Conservation (phyloP, 2,329 filamentous ascomycete genomes). For the Hypoxylon sp. region DNA sequence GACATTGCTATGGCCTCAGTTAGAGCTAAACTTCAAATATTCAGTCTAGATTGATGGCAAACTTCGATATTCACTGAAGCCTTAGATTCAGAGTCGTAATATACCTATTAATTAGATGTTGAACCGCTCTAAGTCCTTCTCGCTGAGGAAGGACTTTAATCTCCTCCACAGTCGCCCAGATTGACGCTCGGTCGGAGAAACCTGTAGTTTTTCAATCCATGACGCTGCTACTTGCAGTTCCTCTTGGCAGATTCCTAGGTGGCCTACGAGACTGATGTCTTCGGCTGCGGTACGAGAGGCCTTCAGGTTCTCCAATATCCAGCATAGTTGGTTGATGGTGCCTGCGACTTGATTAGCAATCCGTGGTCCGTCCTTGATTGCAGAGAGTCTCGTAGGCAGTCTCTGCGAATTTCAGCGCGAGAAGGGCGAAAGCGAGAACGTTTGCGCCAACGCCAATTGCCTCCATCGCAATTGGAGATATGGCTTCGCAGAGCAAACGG, state of each 20-base stretch:
- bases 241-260: background rate
- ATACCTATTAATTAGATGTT: background rate
- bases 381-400: constrained; percentile 5
- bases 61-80: constrained; percentile 3
- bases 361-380: constrained; percentile 2
- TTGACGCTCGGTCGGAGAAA: background rate
- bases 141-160: background rate
- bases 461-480: background rate
- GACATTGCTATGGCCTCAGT: background rate
- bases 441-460: constrained; percentile 5
- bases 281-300: background rate
- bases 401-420: constrained; percentile 1
- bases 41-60: background rate
- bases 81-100: constrained; percentile 1
- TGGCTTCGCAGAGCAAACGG: background rate
- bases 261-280: background rate
- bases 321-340: background rate
- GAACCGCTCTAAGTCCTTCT: constrained; percentile 4
- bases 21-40: background rate
- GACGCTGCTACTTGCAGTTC: background rate
- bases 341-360: background rate
- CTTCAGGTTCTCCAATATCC: background rate
- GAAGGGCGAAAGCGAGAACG: constrained; percentile 2
- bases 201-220: background rate
- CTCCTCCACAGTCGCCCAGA: constrained; percentile 1